phyloP scores from a whole-genome alignment of 139 green algal species.

The Nannochloris sp. region DNA sequence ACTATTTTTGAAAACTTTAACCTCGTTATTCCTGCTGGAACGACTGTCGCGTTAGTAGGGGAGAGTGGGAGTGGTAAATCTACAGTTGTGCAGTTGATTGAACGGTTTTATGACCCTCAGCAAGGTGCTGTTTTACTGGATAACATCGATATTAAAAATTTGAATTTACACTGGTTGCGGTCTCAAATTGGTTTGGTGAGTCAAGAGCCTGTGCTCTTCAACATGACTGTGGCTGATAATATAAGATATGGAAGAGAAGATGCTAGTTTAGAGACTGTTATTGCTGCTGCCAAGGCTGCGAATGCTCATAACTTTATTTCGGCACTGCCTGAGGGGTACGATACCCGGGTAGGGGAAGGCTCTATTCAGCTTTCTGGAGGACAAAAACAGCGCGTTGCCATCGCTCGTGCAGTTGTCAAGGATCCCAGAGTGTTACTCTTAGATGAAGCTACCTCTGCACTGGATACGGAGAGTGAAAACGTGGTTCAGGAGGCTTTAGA shows the following conservation, averaged over 20 bases:
- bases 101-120: conserved; percentile 79
- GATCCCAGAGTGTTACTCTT: conserved; percentile 51
- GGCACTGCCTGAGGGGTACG: conserved; percentile 54
- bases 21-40: conserved; percentile 43
- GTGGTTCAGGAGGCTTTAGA: conserved; percentile 52
- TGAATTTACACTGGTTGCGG: conserved; percentile 77
- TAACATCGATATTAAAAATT: conserved; percentile 55
- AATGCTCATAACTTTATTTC: conserved; percentile 60
- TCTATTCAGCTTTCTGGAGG: conserved; percentile 50
- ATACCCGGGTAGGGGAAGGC: conserved; percentile 48
- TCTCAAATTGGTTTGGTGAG: conserved; percentile 67
- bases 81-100: conserved; percentile 78
- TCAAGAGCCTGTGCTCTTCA: conserved; percentile 90
- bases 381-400: conserved; percentile 77
- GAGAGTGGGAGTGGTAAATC: conserved; percentile 86
- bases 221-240: conserved; percentile 54
- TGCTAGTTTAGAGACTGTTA: conserved; percentile 39
- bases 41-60: conserved; percentile 83
- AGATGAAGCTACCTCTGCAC: conserved; percentile 55
- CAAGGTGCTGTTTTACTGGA: conserved; percentile 55
- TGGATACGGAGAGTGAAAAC: conserved; percentile 46
- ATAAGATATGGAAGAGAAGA: conserved; percentile 61
- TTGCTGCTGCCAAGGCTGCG: conserved; percentile 45
- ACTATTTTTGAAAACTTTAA: conserved; percentile 60
- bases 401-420: conserved; percentile 61